These are phyloP conservation scores for Ophiostoma pallidulum DNA, from an alignment of 2,329 filamentous ascomycete genomes.

Conservation along the genomic window DNA sequence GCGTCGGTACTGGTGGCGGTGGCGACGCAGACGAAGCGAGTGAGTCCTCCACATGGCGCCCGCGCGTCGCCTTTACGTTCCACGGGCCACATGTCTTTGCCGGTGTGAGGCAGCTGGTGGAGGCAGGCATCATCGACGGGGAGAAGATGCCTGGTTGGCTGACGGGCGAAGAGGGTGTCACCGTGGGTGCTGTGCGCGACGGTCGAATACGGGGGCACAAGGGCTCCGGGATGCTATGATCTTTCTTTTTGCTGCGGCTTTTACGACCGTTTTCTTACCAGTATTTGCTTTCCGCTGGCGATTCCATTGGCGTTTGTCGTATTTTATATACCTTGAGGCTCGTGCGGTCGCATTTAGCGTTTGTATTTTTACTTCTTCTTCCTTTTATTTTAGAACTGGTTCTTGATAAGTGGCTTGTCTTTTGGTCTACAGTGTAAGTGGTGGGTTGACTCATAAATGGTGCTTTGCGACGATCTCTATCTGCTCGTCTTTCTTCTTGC, in stretches of 20 bases:
- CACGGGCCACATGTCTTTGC: slow-evolving; percentile 71
- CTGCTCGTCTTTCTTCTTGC: too few species aligned
- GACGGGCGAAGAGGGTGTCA: slow-evolving; percentile 78
- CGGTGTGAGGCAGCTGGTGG: slow-evolving; percentile 67
- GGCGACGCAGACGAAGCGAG: slow-evolving; percentile 19
- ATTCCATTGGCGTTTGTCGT: background rate
- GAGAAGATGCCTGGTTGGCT: slow-evolving; percentile 80
- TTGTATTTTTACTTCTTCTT: too few species aligned
- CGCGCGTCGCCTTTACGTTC: slow-evolving; percentile 57
- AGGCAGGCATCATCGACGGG: slow-evolving; percentile 65
- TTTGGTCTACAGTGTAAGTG: too few species aligned
- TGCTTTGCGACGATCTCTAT: too few species aligned
- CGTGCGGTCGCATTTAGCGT: too few species aligned
- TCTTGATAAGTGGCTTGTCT: too few species aligned
- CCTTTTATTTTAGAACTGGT: too few species aligned
- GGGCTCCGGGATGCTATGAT: slow-evolving; percentile 40
- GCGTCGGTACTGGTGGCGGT: slow-evolving; percentile 17
- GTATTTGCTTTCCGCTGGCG: too few species aligned
- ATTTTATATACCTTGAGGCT: too few species aligned
- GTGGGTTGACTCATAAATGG: too few species aligned
- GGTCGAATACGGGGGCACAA: slow-evolving; percentile 55
- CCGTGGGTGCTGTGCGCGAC: slow-evolving; percentile 56
- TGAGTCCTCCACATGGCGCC: slow-evolving; percentile 35
- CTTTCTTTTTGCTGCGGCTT: too few species aligned
- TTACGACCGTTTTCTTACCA: too few species aligned